Evolutionary conservation across 2,329 filamentous ascomycete species (phyloP), one percentile per base, ranked within the genome.

Genomic region (Scytalidium lignicola): DNA sequence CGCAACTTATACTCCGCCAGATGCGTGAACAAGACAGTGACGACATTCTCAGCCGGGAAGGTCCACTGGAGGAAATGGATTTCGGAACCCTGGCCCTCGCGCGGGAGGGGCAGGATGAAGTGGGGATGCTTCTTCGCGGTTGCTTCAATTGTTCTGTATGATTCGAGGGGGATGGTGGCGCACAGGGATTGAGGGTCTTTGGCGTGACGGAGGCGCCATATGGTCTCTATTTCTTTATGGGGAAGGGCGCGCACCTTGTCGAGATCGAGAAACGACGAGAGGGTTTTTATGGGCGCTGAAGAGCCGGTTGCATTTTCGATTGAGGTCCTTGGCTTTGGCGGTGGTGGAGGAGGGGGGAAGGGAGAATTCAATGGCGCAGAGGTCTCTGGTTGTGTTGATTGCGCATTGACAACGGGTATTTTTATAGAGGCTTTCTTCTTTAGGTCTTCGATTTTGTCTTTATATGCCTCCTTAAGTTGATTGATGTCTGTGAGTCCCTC

Each of bases 1-100:
- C 92, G 79, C 50, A 89, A 72, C 75, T 97, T 96, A 73, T 87
- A 99, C 66, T 96, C 90, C 15, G 89, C 92, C 26, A 99, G 77
- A 63, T 93, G 88, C 1, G 93, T 99, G 71, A 99, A 97, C 28
- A 99, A 82, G 5, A 97, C 85, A 0, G 86, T 89, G 51, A 79
- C 81, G 3, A 83, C 85, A 52, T 77, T 26, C 71, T 75, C 73
- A 0, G 83, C 77, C 52, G 95, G 91, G 69, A 96, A 96, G 0
- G 87, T 88, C 90, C 95, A 99, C 70, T 99, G 92, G 54, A 99
- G 70, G 68, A 95, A 96, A 70, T 99, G 93, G 42, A 99, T 90
- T 68, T 97, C 93, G 43, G 90, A 89, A 46, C 88, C 89, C 53
- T 79, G 73, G 2, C 69, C 67, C 45, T 65, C 74, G 68, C 79